These are phyloP conservation scores for Helichrysum umbraculigerum DNA, from an alignment of 129 eudicot genomes.

Conservation along the genomic window DNA sequence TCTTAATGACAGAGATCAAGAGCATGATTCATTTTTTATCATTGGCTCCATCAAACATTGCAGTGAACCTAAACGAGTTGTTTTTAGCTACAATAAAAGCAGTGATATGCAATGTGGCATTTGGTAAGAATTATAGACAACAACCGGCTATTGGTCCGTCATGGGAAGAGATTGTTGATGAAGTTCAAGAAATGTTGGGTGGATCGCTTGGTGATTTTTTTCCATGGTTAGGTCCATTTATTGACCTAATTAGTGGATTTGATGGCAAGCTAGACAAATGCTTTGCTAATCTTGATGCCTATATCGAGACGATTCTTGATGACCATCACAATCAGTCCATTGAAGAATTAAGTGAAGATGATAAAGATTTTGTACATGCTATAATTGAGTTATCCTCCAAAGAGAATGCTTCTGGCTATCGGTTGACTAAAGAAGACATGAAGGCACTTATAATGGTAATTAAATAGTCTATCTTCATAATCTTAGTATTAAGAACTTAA, in stretches of 20 bases:
- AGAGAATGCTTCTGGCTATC: background rate
- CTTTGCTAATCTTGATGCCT: slow-evolving; percentile 1
- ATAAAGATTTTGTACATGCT: background rate
- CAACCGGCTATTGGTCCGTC: background rate
- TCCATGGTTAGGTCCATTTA: background rate
- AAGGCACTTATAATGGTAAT: background rate
- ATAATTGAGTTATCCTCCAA: background rate
- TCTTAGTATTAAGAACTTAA: no score
- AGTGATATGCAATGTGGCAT: background rate
- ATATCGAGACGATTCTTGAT: background rate
- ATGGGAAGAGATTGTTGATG: background rate
- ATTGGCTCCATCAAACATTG: background rate
- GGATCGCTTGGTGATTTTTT: background rate
- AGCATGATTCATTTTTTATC: background rate
- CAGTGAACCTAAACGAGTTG: background rate
- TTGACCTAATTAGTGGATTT: background rate
- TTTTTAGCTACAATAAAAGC: background rate
- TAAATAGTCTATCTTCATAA: background rate
- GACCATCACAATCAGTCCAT: background rate
- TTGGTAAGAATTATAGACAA: background rate
- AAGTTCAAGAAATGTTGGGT: background rate
- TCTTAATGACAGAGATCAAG: background rate
- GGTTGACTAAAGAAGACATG: background rate
- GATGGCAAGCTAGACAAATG: background rate
- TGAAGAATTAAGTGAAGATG: background rate